phyloP scores from a whole-genome alignment of 2,329 filamentous ascomycete species.

The Cryoendolithus antarcticus region DNA sequence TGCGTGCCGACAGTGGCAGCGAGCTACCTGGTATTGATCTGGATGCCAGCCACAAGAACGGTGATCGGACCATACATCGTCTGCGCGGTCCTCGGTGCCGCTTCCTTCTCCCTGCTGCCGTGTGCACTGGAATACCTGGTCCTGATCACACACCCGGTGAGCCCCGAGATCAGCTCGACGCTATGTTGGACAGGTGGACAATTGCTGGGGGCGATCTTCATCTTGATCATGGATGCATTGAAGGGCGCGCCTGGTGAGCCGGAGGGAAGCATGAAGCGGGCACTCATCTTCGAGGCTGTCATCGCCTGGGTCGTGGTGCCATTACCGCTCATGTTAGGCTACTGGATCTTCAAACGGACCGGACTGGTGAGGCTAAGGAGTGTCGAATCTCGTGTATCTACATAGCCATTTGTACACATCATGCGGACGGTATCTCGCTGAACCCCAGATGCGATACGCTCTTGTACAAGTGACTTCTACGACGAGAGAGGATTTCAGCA shows the following conservation, averaged over 20 bases:
- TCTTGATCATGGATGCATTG: slow-evolving; percentile 69
- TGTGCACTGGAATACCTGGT: slow-evolving; percentile 77
- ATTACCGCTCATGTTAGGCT: slow-evolving; percentile 54
- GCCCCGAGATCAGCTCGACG: slow-evolving; percentile 72
- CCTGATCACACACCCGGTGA: slow-evolving; percentile 76
- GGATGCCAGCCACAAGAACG: slow-evolving; percentile 54
- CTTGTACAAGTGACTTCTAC: no score
- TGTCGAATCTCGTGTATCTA: not conserved
- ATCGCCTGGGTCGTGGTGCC: slow-evolving; percentile 54
- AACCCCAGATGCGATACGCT: no score
- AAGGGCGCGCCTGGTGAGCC: slow-evolving; percentile 31
- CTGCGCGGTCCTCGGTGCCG: slow-evolving; percentile 63
- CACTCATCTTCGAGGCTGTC: slow-evolving; percentile 68
- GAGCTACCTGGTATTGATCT: slow-evolving; percentile 64
- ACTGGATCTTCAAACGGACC: slow-evolving; percentile 21
- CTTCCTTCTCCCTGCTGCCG: slow-evolving; percentile 69
- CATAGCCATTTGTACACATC: no score
- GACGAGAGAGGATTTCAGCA: no score
- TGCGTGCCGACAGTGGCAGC: slow-evolving; percentile 60
- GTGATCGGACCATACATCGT: slow-evolving; percentile 63
- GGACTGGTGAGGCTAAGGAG: slow-evolving; percentile 3
- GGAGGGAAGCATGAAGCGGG: slow-evolving; percentile 54
- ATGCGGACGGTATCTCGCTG: no score
- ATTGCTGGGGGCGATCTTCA: slow-evolving; percentile 71
- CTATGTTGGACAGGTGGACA: slow-evolving; percentile 81